Evolutionary conservation across 1,284 basidiomycete species (phyloP), one percentile per base, ranked within the genome.

Genomic region (Ustilago loliicola): DNA sequence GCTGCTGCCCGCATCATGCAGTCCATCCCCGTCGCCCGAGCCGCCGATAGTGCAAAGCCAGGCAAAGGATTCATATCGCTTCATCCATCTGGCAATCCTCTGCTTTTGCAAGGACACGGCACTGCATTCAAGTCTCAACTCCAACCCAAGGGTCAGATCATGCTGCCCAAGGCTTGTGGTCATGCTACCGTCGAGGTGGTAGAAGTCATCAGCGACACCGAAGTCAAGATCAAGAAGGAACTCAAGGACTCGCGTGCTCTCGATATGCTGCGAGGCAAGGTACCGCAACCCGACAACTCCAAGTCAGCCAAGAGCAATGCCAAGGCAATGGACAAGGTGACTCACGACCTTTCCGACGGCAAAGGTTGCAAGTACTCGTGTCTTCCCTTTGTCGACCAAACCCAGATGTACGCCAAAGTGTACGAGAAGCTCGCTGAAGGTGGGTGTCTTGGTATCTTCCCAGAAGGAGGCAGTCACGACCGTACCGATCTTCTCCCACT

Each of bases 361-460:
- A 29, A 25, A 7, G 83, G 82, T 2, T 79, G 75, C 75, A 72
- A 70, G 58, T 86, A 84, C 74, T 81, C 82, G 36, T 80, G 77
- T 53, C 72, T 85, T 23, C 85, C 85, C 32, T 86, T 80, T 63
- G 91, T 98, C 70, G 93, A 97, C 88, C 96, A 98, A 87, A 91
- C 93, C 72, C 91, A 94, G 72, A 98, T 98, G 92, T 99, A 98
- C 87, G 91, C 92, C 25, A 91, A 94, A 72, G 97, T 99, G 4
- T 99, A 98, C 87, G 90, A 94, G 81, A 91, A 91, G 73, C 89
- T 99, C 69, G 93, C 92, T 69, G 91, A 93, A 62, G 94, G 94
- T 19, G 94, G 94, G 11, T 92, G 92, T 80, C 95, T 86, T 38
- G 84, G 84, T 52, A 85, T 85, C 67, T 86, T 86, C 62, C 83